Percentiles rank a stretch among this genome's conserved stretches.
phyloP scores from a whole-genome alignment of 202 grass and related monocot genomes.

The Eragrostis tef region DNA sequence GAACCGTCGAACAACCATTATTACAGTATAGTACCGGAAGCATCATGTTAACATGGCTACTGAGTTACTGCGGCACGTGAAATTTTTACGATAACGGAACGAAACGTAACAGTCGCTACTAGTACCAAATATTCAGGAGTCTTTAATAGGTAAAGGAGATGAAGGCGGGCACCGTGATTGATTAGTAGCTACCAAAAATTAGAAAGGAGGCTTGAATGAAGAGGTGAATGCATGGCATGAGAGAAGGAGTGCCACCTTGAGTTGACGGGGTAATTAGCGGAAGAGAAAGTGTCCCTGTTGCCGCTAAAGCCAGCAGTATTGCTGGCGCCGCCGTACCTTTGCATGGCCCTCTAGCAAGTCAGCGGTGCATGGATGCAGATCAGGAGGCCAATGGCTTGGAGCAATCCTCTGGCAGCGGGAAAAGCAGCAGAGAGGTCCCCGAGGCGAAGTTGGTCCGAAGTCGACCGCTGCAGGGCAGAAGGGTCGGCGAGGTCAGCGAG shows the following conservation, averaged over 20 bases:
- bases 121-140: too few species aligned
- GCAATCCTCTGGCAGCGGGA: background rate
- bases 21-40: background rate
- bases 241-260: slow-evolving; percentile 57
- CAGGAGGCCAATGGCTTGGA: background rate
- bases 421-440: background rate
- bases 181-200: background rate
- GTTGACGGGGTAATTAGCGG: slow-evolving; percentile 63
- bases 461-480: background rate
- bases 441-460: background rate
- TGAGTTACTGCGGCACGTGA: background rate
- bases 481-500: background rate
- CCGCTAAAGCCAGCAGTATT: slow-evolving; percentile 58
- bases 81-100: background rate
- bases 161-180: too few species aligned
- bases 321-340: slow-evolving; percentile 71
- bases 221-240: background rate
- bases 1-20: background rate
- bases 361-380: slow-evolving; percentile 52
- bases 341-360: slow-evolving; percentile 71
- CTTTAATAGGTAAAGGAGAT: background rate
- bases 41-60: background rate
- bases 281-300: slow-evolving; percentile 47
- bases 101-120: too few species aligned
- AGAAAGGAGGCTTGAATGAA: background rate